These are phyloP conservation scores for Camellia lanceoleosa DNA, from an alignment of 148 eudicot genomes.

Conservation along the genomic window DNA sequence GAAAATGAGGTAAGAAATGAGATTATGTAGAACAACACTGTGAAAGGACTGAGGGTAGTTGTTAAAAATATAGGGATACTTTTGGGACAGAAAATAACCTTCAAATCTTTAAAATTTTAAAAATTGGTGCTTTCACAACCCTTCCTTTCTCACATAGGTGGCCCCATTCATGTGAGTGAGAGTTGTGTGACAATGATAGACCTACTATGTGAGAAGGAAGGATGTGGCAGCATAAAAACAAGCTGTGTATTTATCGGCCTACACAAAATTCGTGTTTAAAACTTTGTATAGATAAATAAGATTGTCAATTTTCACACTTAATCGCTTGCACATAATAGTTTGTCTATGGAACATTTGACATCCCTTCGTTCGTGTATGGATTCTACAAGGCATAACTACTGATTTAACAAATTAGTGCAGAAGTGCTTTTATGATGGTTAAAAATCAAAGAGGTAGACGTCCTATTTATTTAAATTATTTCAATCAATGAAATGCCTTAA, in stretches of 20 bases:
- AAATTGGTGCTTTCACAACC: conserved; percentile 1
- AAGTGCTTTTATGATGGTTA: too few species aligned
- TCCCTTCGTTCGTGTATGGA: background rate
- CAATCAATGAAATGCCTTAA: too few species aligned
- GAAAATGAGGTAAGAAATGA: background rate
- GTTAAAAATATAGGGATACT: background rate
- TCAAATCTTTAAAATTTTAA: background rate
- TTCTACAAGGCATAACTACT: background rate
- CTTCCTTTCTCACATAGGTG: background rate
- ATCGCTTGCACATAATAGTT: background rate
- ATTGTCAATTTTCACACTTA: background rate
- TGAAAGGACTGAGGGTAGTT: background rate
- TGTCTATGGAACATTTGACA: background rate
- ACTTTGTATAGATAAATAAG: background rate
- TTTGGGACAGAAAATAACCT: background rate
- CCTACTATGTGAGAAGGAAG: background rate
- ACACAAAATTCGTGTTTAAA: background rate
- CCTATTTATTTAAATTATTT: too few species aligned
- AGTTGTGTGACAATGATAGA: too few species aligned
- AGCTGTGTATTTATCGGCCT: background rate
- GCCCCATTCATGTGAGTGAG: too few species aligned
- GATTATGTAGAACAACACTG: background rate
- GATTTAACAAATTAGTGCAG: too few species aligned
- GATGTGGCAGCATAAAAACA: background rate
- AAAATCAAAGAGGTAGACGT: too few species aligned